A percentile compares a stretch with the other conserved stretches of the same genome.
These are phyloP conservation scores for Tilletiopsis washingtonensis DNA, from an alignment of 1,284 basidiomycete genomes.

Conservation along the genomic window DNA sequence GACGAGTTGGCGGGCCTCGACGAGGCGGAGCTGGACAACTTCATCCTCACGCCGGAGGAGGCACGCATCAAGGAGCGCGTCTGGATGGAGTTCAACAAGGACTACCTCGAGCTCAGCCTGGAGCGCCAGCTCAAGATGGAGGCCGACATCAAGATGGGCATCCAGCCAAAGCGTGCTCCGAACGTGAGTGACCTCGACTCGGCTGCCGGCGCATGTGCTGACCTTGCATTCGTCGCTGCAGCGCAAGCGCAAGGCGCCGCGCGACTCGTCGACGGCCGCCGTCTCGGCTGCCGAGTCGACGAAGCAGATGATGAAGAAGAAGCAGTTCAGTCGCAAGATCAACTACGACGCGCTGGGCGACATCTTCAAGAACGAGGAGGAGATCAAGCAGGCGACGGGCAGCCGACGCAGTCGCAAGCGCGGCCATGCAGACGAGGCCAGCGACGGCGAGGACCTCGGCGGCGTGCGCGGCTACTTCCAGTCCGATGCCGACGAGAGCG, in stretches of 20 bases:
- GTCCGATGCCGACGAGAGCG: too few species aligned
- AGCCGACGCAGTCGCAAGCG: not conserved
- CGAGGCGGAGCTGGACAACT: constrained; percentile 83
- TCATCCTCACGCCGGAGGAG: constrained; percentile 73
- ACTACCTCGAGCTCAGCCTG: constrained; percentile 70
- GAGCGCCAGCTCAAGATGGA: constrained; percentile 43
- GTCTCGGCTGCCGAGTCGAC: constrained; percentile 41
- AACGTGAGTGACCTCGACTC: constrained; percentile 11
- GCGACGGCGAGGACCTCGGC: too few species aligned
- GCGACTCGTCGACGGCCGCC: constrained; percentile 33
- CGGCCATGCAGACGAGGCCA: too few species aligned
- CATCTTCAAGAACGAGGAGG: constrained; percentile 16
- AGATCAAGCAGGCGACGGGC: not conserved
- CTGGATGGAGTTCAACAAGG: constrained; percentile 92
- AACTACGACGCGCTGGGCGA: constrained; percentile 45
- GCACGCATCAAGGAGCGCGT: constrained; percentile 83
- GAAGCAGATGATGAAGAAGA: constrained; percentile 39
- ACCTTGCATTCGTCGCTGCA: not conserved
- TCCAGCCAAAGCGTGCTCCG: constrained; percentile 6
- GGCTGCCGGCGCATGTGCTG: constrained; percentile 12
- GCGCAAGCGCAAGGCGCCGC: constrained; percentile 36
- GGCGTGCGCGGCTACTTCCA: too few species aligned
- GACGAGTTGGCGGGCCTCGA: constrained; percentile 55
- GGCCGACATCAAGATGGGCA: constrained; percentile 41
- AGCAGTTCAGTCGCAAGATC: constrained; percentile 41